Evolutionary conservation across 2,329 filamentous ascomycete species (phyloP), one percentile per base, ranked within the genome.

Genomic region (Botrytis fabae): DNA sequence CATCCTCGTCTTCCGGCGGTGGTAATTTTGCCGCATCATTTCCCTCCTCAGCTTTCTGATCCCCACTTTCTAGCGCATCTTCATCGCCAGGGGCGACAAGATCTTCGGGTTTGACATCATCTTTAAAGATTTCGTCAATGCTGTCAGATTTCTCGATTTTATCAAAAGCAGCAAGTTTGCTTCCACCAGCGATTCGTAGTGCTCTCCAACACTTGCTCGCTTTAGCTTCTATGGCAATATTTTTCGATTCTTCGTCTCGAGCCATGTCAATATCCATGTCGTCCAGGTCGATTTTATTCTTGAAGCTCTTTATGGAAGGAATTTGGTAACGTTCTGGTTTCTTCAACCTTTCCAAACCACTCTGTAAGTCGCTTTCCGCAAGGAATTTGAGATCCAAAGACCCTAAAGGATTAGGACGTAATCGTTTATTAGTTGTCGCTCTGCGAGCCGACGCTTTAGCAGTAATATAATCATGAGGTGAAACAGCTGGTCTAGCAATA

Each of bases 151-250:
- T 91, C 72, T 97, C 94, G 65, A 97, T 92, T 81, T 92, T 93
- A 82, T 98, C 95, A 81, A 98, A 96, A 32, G 90, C 84, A 62
- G 89, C 87, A 76, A 98, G 87, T 78, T 92, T 92, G 73, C 86
- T 90, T 76, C 89, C 90, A 72, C 92, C 90, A 16, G 94, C 92
- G 76, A 97, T 88, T 70, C 96, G 90, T 75, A 99, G 84, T 8
- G 94, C 93, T 77, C 95, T 89, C 96, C 96, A 99, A 73, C 90
- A 92, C 82, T 97, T 95, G 84, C 94, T 97, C 32, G 91, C 90
- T 81, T 97, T 97, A 72, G 90, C 87, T 76, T 93, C 92, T 12
- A 90, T 81, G 32, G 89, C 86, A 0, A 84, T 83, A 76, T 87
- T 88, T 69, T 88, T 86, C 73, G 87, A 83, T 82, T 88, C 83